Percentiles rank a stretch among this genome's conserved stretches.
Conservation (phyloP, 805 yeast genomes). For the Saturnispora hagleri region DNA sequence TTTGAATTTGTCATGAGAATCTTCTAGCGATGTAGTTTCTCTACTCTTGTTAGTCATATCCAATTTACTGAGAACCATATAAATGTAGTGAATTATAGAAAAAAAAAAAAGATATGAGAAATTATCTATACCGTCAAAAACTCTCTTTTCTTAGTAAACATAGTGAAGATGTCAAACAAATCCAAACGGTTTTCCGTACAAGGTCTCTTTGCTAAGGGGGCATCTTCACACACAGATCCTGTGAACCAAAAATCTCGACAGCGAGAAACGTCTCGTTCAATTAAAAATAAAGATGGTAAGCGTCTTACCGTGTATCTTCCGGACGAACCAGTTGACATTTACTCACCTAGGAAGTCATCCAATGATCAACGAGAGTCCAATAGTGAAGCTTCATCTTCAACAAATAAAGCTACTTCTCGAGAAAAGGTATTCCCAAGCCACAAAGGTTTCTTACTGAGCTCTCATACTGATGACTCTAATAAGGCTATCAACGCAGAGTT, state of each 20-base stretch:
- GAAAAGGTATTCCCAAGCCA: neutral
- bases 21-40: slow-evolving; percentile 8
- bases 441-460: neutral
- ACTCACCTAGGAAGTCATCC: neutral
- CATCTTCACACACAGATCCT: neutral
- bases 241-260: neutral
- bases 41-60: neutral
- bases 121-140: neutral
- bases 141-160: neutral
- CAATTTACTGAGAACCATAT: neutral
- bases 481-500: neutral
- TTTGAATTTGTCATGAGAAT: slow-evolving; percentile 75
- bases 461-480: neutral
- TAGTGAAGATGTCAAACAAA: neutral
- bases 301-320: slow-evolving; percentile 7
- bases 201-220: slow-evolving; percentile 9
- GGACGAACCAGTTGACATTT: neutral
- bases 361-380: neutral
- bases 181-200: slow-evolving; percentile 10
- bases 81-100: neutral
- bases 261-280: neutral
- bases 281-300: slow-evolving; percentile 2
- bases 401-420: neutral
- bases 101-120: neutral
- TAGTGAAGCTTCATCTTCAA: neutral